These are phyloP conservation scores for Piper longum DNA, from an alignment of 164 flowering plant genomes.

Conservation along the genomic window DNA sequence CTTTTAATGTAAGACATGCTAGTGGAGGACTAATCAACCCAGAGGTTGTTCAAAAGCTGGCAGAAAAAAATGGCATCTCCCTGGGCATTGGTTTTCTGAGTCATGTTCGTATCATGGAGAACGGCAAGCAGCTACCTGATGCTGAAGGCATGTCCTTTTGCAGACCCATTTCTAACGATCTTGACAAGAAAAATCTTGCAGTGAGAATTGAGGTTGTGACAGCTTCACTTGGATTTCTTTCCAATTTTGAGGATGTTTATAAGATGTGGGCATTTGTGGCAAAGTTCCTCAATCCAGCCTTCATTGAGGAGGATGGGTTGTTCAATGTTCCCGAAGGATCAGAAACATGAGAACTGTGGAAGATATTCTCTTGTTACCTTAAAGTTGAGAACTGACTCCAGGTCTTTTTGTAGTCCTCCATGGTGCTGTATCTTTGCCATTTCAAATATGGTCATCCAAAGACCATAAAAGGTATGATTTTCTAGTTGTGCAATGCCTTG, in stretches of 20 bases:
- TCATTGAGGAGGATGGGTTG: constrained; percentile 26
- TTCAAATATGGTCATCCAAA: not conserved
- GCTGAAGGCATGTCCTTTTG: constrained; percentile 19
- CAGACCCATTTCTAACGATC: constrained; percentile 17
- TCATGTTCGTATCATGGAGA: constrained; percentile 26
- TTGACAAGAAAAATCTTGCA: no score
- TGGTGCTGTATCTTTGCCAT: no score
- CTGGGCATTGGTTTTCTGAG: constrained; percentile 45
- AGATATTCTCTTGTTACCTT: not conserved
- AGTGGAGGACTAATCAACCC: constrained; percentile 41
- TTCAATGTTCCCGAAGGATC: constrained; percentile 35
- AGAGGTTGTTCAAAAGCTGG: constrained; percentile 54
- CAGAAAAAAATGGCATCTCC: constrained; percentile 46
- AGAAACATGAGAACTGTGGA: constrained; percentile 19
- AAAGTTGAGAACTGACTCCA: not conserved
- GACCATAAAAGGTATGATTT: constrained; percentile 10
- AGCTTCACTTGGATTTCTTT: constrained; percentile 50
- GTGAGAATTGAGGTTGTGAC: constrained; percentile 33
- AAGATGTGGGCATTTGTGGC: constrained; percentile 58
- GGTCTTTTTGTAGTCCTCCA: not conserved
- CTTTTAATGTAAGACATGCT: constrained; percentile 54
- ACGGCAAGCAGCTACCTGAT: constrained; percentile 20
- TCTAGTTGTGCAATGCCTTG: constrained; percentile 11
- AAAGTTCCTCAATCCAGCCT: constrained; percentile 44
- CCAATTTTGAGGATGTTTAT: constrained; percentile 54